Evolutionary conservation across 192 early-diverging fungal genomes (phyloP).

Genomic region (Spizellomyces punctatus): DNA sequence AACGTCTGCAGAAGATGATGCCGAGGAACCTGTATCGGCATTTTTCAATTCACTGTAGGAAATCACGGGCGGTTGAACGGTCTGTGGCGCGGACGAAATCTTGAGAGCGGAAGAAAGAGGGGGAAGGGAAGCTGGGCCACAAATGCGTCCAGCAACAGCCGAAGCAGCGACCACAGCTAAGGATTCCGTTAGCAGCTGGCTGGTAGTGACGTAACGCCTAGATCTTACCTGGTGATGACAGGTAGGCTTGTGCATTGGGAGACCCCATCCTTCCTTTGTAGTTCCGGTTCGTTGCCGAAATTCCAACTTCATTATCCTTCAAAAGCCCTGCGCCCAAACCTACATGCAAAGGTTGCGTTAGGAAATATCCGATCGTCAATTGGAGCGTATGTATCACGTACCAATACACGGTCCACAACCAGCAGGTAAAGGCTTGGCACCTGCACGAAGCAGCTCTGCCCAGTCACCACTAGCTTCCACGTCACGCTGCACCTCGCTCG

Average conservation of each 20-base stretch:
- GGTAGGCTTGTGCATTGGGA: slow-evolving; percentile 86
- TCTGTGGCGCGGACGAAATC: neutral
- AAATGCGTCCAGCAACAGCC: slow-evolving; percentile 85
- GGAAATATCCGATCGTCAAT: neutral
- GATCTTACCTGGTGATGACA: slow-evolving; percentile 71
- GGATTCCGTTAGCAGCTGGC: no score
- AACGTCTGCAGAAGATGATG: slow-evolving; percentile 17
- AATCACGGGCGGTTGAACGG: slow-evolving; percentile 26
- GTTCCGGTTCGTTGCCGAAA: slow-evolving; percentile 98
- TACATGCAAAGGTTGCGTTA: no score
- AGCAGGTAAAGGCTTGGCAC: slow-evolving; percentile 85
- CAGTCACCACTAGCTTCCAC: slow-evolving; percentile 85
- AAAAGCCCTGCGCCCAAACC: slow-evolving; percentile 90
- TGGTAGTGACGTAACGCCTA: neutral
- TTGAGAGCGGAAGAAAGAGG: neutral
- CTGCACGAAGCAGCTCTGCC: slow-evolving; percentile 82
- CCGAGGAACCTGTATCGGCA: neutral
- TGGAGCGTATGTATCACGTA: slow-evolving; percentile 21
- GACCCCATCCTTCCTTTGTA: slow-evolving; percentile 99
- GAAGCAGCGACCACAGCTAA: slow-evolving; percentile 91
- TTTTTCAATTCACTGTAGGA: slow-evolving; percentile 18
- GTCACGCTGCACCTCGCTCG: slow-evolving; percentile 87
- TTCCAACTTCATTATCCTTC: slow-evolving; percentile 95
- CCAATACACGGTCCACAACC: slow-evolving; percentile 96
- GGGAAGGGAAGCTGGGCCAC: slow-evolving; percentile 42